These are phyloP conservation scores for Fusarium burgessii DNA, from an alignment of 2,329 filamentous ascomycete species.

Conservation along the genomic window DNA sequence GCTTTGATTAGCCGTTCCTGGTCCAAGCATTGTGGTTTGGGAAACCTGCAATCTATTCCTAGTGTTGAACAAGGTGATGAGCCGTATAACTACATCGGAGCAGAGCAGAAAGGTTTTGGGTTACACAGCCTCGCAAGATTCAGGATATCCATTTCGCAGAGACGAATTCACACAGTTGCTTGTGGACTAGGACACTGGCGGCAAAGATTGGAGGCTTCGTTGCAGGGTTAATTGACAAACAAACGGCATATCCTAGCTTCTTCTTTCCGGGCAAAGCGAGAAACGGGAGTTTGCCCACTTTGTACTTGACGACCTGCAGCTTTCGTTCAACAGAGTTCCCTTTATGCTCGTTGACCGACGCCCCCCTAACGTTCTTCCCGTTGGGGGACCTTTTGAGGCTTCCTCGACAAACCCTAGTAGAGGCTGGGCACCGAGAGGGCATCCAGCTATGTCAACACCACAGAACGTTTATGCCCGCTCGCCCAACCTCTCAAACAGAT, in stretches of 20 bases:
- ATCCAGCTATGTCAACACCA: constrained; percentile 61
- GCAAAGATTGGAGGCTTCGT: constrained; percentile 26
- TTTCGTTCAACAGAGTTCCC: constrained; percentile 38
- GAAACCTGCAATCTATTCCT: constrained; percentile 31
- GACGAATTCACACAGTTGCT: constrained; percentile 32
- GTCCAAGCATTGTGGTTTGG: constrained; percentile 31
- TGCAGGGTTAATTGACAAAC: constrained; percentile 40
- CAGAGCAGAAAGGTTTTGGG: constrained; percentile 35
- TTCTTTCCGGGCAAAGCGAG: constrained; percentile 27
- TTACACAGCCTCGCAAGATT: constrained; percentile 41
- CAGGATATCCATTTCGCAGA: constrained; percentile 33
- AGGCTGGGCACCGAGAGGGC: constrained; percentile 32
- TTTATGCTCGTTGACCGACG: constrained; percentile 45
- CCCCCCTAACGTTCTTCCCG: constrained; percentile 31
- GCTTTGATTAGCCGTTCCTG: constrained; percentile 20
- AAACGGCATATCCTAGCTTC: constrained; percentile 33
- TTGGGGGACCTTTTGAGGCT: constrained; percentile 36
- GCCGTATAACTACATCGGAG: constrained; percentile 36
- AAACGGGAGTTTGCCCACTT: constrained; percentile 24
- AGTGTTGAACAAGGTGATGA: constrained; percentile 38
- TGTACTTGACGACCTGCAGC: constrained; percentile 38
- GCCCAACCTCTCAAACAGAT: constrained; percentile 70
- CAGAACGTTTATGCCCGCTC: constrained; percentile 71
- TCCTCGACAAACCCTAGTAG: constrained; percentile 25
- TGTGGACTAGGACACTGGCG: constrained; percentile 26